Evolutionary conservation across 225 moss, liverwort and hornwort genomes (phyloP).

Genomic region (Bryoerythrophyllum caledonicum): DNA sequence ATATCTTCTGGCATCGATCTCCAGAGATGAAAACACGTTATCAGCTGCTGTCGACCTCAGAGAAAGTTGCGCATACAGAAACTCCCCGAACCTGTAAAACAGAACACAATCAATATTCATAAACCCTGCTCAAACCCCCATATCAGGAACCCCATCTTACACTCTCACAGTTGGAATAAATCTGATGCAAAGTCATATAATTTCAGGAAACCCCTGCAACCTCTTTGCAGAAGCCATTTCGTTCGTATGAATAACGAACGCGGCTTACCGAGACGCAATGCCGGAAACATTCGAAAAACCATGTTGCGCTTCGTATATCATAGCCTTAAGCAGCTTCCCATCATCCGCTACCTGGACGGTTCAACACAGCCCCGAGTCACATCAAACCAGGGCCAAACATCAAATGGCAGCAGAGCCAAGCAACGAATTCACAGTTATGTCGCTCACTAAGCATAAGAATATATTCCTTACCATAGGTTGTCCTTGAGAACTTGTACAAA

Average conservation of each 20-base stretch:
- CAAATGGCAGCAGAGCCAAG: slow-evolving; percentile 11
- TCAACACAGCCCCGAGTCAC: not conserved
- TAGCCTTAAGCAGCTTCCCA: slow-evolving; percentile 81
- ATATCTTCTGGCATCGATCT: slow-evolving; percentile 63
- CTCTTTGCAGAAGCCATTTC: not conserved
- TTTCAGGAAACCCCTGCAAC: not conserved
- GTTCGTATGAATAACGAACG: not conserved
- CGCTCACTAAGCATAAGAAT: slow-evolving; percentile 13
- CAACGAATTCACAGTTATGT: slow-evolving; percentile 4
- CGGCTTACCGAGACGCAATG: slow-evolving; percentile 71
- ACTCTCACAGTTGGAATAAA: slow-evolving; percentile 14
- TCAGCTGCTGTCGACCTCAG: slow-evolving; percentile 47
- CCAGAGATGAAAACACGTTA: slow-evolving; percentile 50
- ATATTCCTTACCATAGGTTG: slow-evolving; percentile 39
- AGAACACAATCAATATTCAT: slow-evolving; percentile 26
- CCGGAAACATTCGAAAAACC: slow-evolving; percentile 86
- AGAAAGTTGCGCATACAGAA: slow-evolving; percentile 76
- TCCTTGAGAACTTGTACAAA: slow-evolving; percentile 49
- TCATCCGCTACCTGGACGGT: slow-evolving; percentile 60
- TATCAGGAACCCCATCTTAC: not conserved
- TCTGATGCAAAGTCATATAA: not conserved
- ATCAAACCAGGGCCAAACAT: slow-evolving; percentile 14
- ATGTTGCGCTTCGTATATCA: slow-evolving; percentile 85
- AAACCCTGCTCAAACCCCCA: not conserved
- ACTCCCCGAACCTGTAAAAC: slow-evolving; percentile 89